Evolutionary conservation across 164 flowering plant genomes (phyloP), one percentile per base, ranked within the genome.

Genomic region (Litsea cubeba): DNA sequence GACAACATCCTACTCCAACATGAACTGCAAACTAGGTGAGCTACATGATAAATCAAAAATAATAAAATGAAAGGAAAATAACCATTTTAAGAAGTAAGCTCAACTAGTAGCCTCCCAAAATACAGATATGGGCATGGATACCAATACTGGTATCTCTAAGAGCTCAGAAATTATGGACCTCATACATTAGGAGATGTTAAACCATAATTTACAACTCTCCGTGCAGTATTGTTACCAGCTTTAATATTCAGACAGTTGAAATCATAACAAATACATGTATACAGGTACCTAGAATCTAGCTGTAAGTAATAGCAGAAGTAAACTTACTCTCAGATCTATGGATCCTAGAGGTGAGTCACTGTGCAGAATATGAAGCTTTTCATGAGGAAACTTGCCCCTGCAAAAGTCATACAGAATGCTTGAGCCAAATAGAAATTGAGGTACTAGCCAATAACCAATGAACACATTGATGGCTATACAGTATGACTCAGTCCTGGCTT

Each of bases 281-380:
- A 14, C 14, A 60, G 10, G 22, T 30, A 20, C n/a, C 60, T 15
- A 14, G n/a, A 15, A 54, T 40, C 46, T 8, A 40, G 11, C 46
- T 17, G 12, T 3, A 54, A 54, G 17, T 54, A 54, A 15, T 20
- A 17, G 12, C 60, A 54, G 20, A 54, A 54, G 60, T 54, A 66
- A 69, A 12, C 93, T 86, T 84, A 94, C 99, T 76, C 84, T 86
- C 58, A 96, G 78, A 79, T 94, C 92, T 76, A 96, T 74, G 76
- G 68, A 62, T 72, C 84, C 65, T 54, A 95, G 78, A 12, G 89
- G 89, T 69, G 97, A 92, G 76, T 75, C 81, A 73, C 77, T 91
- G 78, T 75, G 82, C 30, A 91, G 79, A 76, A 88, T 12, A 50
- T 82, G 89, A 62, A 77, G 62, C 62, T 79, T 84, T 72, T 86